These are phyloP conservation scores for Ceratocystis huliohia DNA, from an alignment of 2,329 filamentous ascomycete species.

Conservation along the genomic window DNA sequence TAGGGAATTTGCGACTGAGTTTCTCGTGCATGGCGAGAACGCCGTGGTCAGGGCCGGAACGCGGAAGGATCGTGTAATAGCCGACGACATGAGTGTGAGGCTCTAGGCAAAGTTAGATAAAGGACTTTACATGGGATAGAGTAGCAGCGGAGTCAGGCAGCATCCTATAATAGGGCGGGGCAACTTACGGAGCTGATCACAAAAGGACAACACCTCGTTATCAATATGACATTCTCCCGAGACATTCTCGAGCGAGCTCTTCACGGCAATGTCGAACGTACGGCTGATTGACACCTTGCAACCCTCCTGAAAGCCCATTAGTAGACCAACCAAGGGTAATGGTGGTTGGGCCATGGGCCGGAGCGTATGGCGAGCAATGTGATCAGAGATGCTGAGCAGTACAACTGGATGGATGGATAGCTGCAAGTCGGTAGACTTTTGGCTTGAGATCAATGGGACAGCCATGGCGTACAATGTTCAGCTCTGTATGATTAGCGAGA, in stretches of 20 bases:
- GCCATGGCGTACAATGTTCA: background rate
- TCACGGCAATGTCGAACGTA: slow-evolving; percentile 62
- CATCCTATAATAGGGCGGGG: background rate
- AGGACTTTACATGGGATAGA: background rate
- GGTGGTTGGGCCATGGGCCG: slow-evolving; percentile 43
- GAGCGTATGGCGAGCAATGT: slow-evolving; percentile 81
- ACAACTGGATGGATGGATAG: slow-evolving; percentile 85
- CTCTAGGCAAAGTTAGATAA: slow-evolving; percentile 47
- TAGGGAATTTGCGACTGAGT: slow-evolving; percentile 62
- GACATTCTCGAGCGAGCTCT: slow-evolving; percentile 45
- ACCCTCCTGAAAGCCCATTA: slow-evolving; percentile 87
- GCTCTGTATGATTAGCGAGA: background rate
- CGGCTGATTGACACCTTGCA: slow-evolving; percentile 84
- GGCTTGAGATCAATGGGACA: slow-evolving; percentile 42
- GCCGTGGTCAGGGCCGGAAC: slow-evolving; percentile 54
- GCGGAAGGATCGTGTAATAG: slow-evolving; percentile 73
- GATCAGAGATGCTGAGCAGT: slow-evolving; percentile 91
- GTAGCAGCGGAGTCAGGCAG: background rate
- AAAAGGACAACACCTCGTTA: slow-evolving; percentile 10
- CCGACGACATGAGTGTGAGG: slow-evolving; percentile 77
- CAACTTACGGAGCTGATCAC: slow-evolving; percentile 6
- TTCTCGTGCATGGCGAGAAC: slow-evolving; percentile 67
- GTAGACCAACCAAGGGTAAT: slow-evolving; percentile 69
- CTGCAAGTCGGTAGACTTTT: slow-evolving; percentile 61
- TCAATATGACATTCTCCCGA: background rate